These are phyloP conservation scores for Phycomyces nitens DNA, from an alignment of 192 early-diverging fungal genomes.

Conservation along the genomic window DNA sequence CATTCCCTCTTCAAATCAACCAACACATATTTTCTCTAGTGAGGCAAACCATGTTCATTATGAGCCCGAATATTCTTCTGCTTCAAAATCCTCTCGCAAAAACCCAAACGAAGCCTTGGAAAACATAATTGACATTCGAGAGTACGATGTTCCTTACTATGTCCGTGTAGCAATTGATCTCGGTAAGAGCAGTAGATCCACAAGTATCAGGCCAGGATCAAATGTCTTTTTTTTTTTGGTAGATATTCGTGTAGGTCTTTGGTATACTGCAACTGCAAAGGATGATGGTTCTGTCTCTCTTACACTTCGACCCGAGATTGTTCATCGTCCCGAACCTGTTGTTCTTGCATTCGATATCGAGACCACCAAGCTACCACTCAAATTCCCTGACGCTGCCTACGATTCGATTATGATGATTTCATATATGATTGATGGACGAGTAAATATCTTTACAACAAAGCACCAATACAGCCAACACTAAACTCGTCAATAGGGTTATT, in stretches of 20 bases:
- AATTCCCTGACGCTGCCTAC: conserved; percentile 88
- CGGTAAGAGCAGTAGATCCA: conserved; percentile 38
- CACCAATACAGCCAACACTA: not conserved
- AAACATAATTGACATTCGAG: conserved; percentile 85
- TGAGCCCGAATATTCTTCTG: conserved; percentile 8
- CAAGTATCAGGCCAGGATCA: not conserved
- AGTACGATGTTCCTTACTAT: conserved; percentile 97
- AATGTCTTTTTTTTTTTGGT: conserved; percentile 5
- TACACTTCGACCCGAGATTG: conserved; percentile 68
- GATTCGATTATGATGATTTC: conserved; percentile 99
- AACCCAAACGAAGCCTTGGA: conserved; percentile 56
- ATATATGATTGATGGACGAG: conserved; percentile 98
- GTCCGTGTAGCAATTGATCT: conserved; percentile 91
- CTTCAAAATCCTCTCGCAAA: conserved; percentile 29
- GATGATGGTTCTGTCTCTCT: conserved; percentile 58
- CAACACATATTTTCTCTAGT: conserved; percentile 1
- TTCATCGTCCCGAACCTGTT: conserved; percentile 92
- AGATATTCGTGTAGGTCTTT: conserved; percentile 91
- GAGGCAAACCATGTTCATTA: conserved; percentile 23
- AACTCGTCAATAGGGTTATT: conserved; percentile 64
- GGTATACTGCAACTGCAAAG: conserved; percentile 81
- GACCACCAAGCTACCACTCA: conserved; percentile 94
- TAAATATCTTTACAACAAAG: conserved; percentile 29
- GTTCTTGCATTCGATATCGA: conserved; percentile 97
- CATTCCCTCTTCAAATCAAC: not conserved